Evolutionary conservation across 2,329 filamentous ascomycete genomes (phyloP).

Genomic region (Stagonosporopsis chrysanthemi): DNA sequence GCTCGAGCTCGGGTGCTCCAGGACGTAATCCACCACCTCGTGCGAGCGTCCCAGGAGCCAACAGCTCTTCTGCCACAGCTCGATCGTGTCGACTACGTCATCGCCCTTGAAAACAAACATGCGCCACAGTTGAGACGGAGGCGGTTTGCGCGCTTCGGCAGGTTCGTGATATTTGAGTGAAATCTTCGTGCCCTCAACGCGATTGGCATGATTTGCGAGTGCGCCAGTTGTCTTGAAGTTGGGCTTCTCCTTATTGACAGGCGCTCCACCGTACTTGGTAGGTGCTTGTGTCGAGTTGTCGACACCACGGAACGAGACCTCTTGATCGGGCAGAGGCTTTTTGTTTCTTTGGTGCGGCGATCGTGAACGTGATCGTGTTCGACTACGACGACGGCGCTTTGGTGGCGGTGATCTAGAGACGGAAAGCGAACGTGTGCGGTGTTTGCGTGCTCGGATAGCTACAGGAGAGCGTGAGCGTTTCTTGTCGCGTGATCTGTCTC

Average conservation of each 20-base stretch:
- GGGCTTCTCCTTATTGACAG: conserved; percentile 78
- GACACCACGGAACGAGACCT: conserved; percentile 53
- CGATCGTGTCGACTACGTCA: conserved; percentile 81
- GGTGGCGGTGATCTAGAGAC: conserved; percentile 37
- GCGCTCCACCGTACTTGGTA: conserved; percentile 43
- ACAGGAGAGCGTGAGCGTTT: conserved; percentile 37
- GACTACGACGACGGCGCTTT: conserved; percentile 46
- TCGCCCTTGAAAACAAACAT: conserved; percentile 90
- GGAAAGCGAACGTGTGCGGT: conserved; percentile 37
- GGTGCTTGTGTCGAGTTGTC: conserved; percentile 41
- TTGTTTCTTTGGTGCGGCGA: conserved; percentile 53
- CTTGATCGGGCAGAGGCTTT: conserved; percentile 56
- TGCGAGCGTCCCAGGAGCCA: conserved; percentile 89
- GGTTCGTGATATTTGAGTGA: conserved; percentile 97
- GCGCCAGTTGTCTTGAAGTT: conserved; percentile 84
- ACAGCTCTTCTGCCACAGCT: conserved; percentile 78
- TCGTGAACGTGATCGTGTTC: conserved; percentile 50
- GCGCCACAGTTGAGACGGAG: conserved; percentile 80
- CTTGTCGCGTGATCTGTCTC: conserved; percentile 23
- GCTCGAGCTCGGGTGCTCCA: conserved; percentile 91
- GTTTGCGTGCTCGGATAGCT: conserved; percentile 34
- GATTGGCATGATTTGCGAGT: conserved; percentile 88
- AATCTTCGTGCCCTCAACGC: conserved; percentile 76
- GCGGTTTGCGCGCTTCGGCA: conserved; percentile 86
- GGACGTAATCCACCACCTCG: conserved; percentile 79